Evolutionary conservation across 352 stramenopile genomes (phyloP).

Genomic region (Phytopythium ostracodes): DNA sequence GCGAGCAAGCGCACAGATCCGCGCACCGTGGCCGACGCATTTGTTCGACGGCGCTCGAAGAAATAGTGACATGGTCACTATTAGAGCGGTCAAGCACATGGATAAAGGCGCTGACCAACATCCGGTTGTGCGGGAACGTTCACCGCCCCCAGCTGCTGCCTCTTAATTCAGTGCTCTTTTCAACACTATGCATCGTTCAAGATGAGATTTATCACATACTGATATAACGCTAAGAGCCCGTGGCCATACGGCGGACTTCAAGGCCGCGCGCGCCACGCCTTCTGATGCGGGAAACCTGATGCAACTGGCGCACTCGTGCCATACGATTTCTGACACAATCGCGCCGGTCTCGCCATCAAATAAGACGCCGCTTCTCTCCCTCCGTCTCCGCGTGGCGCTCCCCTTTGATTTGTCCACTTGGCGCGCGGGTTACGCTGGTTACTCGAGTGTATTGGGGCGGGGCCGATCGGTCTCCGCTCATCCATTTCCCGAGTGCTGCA

Average conservation of each 20-base stretch:
- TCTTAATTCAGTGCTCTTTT: background rate
- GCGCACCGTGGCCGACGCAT: background rate
- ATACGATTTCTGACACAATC: background rate
- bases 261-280: background rate
- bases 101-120: background rate
- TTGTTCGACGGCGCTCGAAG: background rate
- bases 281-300: background rate
- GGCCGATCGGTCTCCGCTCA: too few relatives aligned
- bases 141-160: background rate
- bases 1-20: background rate
- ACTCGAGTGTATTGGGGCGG: too few relatives aligned
- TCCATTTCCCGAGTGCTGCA: too few relatives aligned
- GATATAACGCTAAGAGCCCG: too few relatives aligned
- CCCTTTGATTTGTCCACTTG: too few relatives aligned
- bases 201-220: background rate
- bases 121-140: background rate
- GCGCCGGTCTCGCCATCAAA: too few relatives aligned
- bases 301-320: too few relatives aligned
- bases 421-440: too few relatives aligned
- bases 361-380: too few relatives aligned
- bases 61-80: background rate
- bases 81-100: background rate
- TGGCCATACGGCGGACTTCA: constrained; percentile 1
- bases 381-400: too few relatives aligned
- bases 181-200: background rate